Base-by-base conservation (phyloP, 2,329 filamentous ascomycete species). In the Diaporthe citriasiana region DNA sequence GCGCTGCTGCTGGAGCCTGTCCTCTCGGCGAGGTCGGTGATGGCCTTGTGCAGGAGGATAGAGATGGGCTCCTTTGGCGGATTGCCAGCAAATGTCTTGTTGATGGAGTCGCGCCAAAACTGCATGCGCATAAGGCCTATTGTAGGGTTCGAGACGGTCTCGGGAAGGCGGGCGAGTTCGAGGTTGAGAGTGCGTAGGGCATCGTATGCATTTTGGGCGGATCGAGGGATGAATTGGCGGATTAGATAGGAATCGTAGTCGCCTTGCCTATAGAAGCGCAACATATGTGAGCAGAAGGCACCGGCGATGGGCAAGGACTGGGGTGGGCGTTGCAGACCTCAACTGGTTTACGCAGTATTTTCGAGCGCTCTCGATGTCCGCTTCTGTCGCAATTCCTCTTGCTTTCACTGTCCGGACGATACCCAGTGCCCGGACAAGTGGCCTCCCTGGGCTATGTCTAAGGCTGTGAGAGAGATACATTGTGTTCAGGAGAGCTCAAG, bases 11-110 rank as follows among this genome's bases (percentile, higher is more conserved):
- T 83, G 17, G 76, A 78, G 70, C 83, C 84, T 78, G 82, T 82
- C 73, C 81, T 81, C 10, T 82, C 80, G 79, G 88, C 83, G 80
- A 94, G 89, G 76, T 91, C 88, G 9, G 89, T 86, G 22, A 97
- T 88, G 30, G 93, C 93, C 73, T 92, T 90, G 76, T 94, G 89
- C 1, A 99, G 88, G 7, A 98, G 87, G 40, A 98, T 90, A 74
- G 95, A 96, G 55, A 98, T 94, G 30, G 97, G 97, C 82, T 99
- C 95, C 79, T 95, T 94, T 1, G 95, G 95, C 1, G 97, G 95
- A 0, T 87, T 86, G 42, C 93, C 93, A 1, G 93, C 88, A 75
- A 98, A 93, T 1, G 94, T 93, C 75, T 93, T 92, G 71, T 93
- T 89, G 69, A 99, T 86, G 6, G 94, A 91, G 78, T 98, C 95